phyloP scores from a whole-genome alignment of 768 basidiomycete species.

The Termitomyces sp. region DNA sequence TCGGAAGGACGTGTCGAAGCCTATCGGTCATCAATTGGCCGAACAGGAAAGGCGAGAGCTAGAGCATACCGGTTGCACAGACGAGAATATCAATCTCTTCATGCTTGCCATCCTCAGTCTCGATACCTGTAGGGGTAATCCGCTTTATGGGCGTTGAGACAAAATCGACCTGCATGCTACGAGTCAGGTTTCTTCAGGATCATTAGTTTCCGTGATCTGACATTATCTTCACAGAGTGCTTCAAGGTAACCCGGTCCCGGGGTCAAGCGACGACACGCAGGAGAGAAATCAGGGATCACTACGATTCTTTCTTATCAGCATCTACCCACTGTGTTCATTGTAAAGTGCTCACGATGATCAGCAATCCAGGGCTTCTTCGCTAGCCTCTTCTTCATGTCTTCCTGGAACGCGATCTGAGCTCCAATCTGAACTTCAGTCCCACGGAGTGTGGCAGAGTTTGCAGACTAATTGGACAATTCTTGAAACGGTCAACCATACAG shows the following conservation, averaged over 20 bases:
- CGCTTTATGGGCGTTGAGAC: constrained; percentile 43
- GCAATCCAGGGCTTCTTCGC: constrained; percentile 57
- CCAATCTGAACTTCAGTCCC: constrained; percentile 32
- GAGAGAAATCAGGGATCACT: constrained; percentile 59
- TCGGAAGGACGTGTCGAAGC: constrained; percentile 47
- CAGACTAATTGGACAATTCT: constrained; percentile 16
- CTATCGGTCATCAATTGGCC: constrained; percentile 17
- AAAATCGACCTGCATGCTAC: constrained; percentile 42
- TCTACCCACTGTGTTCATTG: background rate
- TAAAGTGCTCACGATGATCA: constrained; percentile 37
- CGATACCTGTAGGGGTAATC: constrained; percentile 50
- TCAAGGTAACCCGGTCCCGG: constrained; percentile 67
- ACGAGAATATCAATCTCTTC: constrained; percentile 55
- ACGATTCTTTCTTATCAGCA: background rate
- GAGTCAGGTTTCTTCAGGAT: background rate
- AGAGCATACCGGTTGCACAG: constrained; percentile 50
- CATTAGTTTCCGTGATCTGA: constrained; percentile 16
- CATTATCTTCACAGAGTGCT: constrained; percentile 59
- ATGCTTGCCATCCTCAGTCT: constrained; percentile 47
- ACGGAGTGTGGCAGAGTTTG: constrained; percentile 35
- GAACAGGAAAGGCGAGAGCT: background rate
- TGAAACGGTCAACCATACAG: background rate
- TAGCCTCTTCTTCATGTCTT: constrained; percentile 44
- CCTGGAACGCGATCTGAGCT: constrained; percentile 30
- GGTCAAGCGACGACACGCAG: constrained; percentile 59